phyloP scores from a whole-genome alignment of 495 filamentous ascomycete genomes.

The Podospora comata region DNA sequence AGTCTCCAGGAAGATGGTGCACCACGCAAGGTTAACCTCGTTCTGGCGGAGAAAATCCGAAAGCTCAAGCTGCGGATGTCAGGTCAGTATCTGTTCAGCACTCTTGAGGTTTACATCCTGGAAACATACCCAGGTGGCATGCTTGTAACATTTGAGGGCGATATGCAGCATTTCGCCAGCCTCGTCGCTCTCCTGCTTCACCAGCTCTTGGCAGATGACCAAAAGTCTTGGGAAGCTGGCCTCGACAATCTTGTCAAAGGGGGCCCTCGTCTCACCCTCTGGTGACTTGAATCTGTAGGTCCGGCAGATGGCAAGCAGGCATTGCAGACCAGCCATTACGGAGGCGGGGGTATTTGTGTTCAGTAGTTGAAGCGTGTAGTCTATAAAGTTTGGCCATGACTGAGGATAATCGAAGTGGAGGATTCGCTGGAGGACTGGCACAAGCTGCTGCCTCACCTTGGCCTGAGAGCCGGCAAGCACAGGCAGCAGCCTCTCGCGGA shows the following conservation, averaged over 20 bases:
- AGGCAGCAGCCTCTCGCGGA: slow-evolving; percentile 83
- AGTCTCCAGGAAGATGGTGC: slow-evolving; percentile 84
- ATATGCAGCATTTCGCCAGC: slow-evolving; percentile 96
- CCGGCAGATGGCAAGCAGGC: slow-evolving; percentile 86
- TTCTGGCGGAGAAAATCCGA: slow-evolving; percentile 71
- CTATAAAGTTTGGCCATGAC: slow-evolving; percentile 88
- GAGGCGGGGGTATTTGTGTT: slow-evolving; percentile 77
- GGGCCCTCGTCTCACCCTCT: slow-evolving; percentile 68
- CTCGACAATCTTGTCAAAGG: slow-evolving; percentile 93
- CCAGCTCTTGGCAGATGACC: slow-evolving; percentile 77
- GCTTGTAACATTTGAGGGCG: slow-evolving; percentile 93
- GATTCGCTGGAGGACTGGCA: slow-evolving; percentile 92
- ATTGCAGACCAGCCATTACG: slow-evolving; percentile 90
- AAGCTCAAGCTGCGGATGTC: slow-evolving; percentile 72
- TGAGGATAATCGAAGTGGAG: slow-evolving; percentile 93
- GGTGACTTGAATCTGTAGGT: slow-evolving; percentile 84
- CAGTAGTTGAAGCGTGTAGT: slow-evolving; percentile 83
- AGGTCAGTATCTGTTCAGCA: background rate
- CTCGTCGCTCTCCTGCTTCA: slow-evolving; percentile 85
- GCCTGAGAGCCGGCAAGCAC: slow-evolving; percentile 76
- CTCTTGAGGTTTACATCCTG: background rate
- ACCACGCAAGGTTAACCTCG: slow-evolving; percentile 87
- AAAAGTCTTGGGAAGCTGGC: slow-evolving; percentile 88
- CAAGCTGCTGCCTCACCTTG: slow-evolving; percentile 81
- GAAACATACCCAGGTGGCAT: slow-evolving; percentile 85